Base-by-base conservation (phyloP, 2,329 filamentous ascomycete species). In the Colletotrichum godetiae region DNA sequence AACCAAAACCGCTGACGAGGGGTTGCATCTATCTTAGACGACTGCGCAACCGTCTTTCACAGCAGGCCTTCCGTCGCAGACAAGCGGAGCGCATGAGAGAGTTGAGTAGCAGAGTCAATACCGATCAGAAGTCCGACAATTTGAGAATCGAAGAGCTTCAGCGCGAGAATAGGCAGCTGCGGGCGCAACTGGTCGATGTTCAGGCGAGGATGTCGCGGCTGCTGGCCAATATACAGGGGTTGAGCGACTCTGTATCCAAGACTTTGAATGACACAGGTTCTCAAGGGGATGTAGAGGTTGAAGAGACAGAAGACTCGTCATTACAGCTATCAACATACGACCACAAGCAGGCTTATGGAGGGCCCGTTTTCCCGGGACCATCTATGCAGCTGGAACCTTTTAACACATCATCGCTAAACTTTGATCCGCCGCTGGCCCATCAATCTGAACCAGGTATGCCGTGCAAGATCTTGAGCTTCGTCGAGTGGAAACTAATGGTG, bases 41-140 rank as follows among this genome's bases (percentile, higher is more conserved):
- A 66, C 73, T 80, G 29, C 79, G 80, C n/a, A 81, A 81, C 56
- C 79, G 80, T 13, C 75, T 81, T 1, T 80, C 80, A 0, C 80
- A 81, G 27, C 76, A 78, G n/a, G 79, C 80, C 0, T 81, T 81
- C 60, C 80, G 80, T 1, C 79, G 80, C 1, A 72, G 80, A 22
- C 79, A 79, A 46, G 79, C 77, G 2, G 79, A 81, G 64, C 76
- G 76, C 12, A 74, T 81, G 2, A 67, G 79, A 8, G 78, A 81
- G 46, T 69, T 81, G 0, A 76, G 75, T 2, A 79, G 63, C 4
- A 75, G 75, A 1, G 75, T 77, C 2, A 78, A 79, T 22, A 68
- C 73, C 0, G 75, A 75, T 1, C 74, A 80, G 29, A 73, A 73
- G 27, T 74, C 79, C 0, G 77, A 79, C 0, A 74, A 74, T 29